Evolutionary conservation across 176 grass and related monocot genomes (phyloP), one percentile per base, ranked within the genome.

Genomic region (Oryza coarctata): DNA sequence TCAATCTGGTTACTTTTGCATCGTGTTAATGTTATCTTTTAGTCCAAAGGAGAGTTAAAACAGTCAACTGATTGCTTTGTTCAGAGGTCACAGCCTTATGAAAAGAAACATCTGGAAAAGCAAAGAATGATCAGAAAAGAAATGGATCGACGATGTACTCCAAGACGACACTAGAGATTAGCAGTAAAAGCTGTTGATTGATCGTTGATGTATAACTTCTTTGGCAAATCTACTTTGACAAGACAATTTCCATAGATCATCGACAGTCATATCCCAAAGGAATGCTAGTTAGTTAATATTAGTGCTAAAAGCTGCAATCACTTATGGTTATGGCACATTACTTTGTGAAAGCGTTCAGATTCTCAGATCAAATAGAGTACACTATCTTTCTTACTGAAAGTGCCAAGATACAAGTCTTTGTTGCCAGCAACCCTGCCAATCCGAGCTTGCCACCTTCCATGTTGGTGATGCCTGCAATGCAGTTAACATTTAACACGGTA

Each of bases 391-490:
- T 99, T 89, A 99, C 96, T 95, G 89, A 90, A 99, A 39, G 96
- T 99, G 82, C 96, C 93, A 29, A 99, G 96, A 78, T 99, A 99
- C 58, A 99, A 84, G 84, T 99, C 96, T 82, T 99, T 99, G 90
- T 99, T 99, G 44, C 96, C 96, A 76, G 93, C 93, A 84, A 99
- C 96, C 60, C 96, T 67, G 27, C 96, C 96, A 62, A 99, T 99
- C 49, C 96, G 76, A 80, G 96, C 91, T 80, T 99, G 96, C 96
- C 96, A 99, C 86, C 91, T 91, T 73, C 96, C 96, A 65, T 99
- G 93, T 70, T 99, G 96, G 71, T 99, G 96, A 82, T 99, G 96
- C 74, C 96, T 99, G 80, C 23, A 79, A 70, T 86, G 62, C 60
- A 73, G 49, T 43, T 43, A 44, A 60, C 25, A 66, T 35, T 30